These are phyloP conservation scores for Teratosphaeria pseudoeucalypti DNA, from an alignment of 2,329 filamentous ascomycete genomes.

Conservation along the genomic window DNA sequence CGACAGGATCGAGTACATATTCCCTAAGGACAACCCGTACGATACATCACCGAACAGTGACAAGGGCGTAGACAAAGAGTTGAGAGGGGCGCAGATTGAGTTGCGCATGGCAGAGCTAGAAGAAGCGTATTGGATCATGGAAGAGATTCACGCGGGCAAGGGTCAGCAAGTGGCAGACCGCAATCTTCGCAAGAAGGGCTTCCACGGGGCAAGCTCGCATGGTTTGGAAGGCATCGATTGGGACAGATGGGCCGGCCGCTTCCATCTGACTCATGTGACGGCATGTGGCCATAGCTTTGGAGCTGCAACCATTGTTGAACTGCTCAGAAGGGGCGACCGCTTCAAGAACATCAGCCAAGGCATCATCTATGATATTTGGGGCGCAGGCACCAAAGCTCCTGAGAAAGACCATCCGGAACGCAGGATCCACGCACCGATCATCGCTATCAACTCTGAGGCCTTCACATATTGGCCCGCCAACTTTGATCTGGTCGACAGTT, in stretches of 20 bases:
- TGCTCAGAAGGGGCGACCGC: conserved; percentile 44
- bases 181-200: conserved; percentile 49
- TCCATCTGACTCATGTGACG: conserved; percentile 49
- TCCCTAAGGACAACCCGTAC: conserved; percentile 42
- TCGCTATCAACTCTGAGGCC: conserved; percentile 56
- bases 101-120: conserved; percentile 55
- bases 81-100: conserved; percentile 52
- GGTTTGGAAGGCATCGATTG: conserved; percentile 49
- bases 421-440: conserved; percentile 44
- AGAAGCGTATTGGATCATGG: conserved; percentile 49
- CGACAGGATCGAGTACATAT: conserved; percentile 45
- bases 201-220: conserved; percentile 47
- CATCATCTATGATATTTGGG: conserved; percentile 59
- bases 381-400: conserved; percentile 34
- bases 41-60: conserved; percentile 45
- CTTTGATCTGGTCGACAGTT: conserved; percentile 45
- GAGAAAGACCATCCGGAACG: conserved; percentile 33
- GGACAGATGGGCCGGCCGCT: conserved; percentile 45
- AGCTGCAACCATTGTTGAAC: conserved; percentile 52
- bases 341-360: conserved; percentile 52
- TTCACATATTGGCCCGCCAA: conserved; percentile 62
- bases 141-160: conserved; percentile 44
- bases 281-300: conserved; percentile 58
- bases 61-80: conserved; percentile 48
- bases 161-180: conserved; percentile 41